Base-by-base conservation (phyloP, 2,329 filamentous ascomycete species). In the Setomelanomma holmii region DNA sequence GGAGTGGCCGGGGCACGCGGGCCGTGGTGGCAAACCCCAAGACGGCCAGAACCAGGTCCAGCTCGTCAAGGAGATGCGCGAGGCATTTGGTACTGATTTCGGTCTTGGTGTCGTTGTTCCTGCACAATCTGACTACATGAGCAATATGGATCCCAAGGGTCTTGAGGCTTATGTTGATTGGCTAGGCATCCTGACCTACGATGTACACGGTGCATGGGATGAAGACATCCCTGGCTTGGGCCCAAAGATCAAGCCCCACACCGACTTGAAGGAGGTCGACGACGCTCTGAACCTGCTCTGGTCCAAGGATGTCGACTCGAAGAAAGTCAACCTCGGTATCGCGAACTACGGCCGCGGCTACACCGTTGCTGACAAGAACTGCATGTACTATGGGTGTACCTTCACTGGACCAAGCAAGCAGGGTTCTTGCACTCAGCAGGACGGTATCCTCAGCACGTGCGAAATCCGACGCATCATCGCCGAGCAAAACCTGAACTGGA, bases 261-360 rank as follows among this genome's bases (percentile, higher is more conserved):
- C 80, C 0, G 81, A 82, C 54, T 47, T 82, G 0, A 79, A 78
- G 2, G 79, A 82, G 60, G 81, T 82, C 16, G 66, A 77, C 4
- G 22, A 57, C 0, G 70, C 71, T 0, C 41, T 80, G 0, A 73
- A 80, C 3, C 74, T 83, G 0, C 62, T 83, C 4, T 83, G 81
- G 79, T 68, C 78, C 6, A 76, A 72, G 23, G 59, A 75, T 19
- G 63, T 84, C 1, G 56, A 67, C 0, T 71, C 81, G 0, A 40
- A 54, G 0, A 78, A 81, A 47, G 57, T 84, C 4, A 67, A 63
- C 3, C 47, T 84, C 6, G 81, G 81, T 1, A 27, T 79, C 2
- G 78, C 71, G 3, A 82, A 80, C 51, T 83, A 83, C 55, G 78
- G 79, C 4, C 68, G 74, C 2, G 62, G 61, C 1, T 76, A 73